Conservation (phyloP, 352 stramenopile species). For the Phytophthora idaei region DNA sequence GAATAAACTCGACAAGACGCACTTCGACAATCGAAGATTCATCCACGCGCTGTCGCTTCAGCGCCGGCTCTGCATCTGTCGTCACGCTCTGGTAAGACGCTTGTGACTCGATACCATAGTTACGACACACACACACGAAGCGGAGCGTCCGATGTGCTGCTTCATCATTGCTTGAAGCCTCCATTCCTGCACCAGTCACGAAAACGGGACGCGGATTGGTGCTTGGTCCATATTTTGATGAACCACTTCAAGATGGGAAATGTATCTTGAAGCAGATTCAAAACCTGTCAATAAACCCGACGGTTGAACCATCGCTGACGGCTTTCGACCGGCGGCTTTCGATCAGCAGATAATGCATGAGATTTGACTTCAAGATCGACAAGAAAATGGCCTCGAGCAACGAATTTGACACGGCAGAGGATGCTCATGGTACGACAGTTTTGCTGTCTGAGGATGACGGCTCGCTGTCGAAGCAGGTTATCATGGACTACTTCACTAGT, state of each 20-base stretch:
- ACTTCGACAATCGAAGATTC: constrained; percentile 35
- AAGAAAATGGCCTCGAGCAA: constrained; percentile 10
- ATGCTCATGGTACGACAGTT: constrained; percentile 24
- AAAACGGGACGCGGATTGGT: constrained; percentile 26
- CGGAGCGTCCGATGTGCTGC: constrained; percentile 25
- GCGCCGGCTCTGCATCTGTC: constrained; percentile 1
- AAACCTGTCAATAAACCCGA: constrained; percentile 5
- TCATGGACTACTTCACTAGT: constrained; percentile 36
- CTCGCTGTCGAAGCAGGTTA: constrained; percentile 39
- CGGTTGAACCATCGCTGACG: constrained; percentile 28
- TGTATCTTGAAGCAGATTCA: constrained; percentile 30
- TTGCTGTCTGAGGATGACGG: constrained; percentile 23
- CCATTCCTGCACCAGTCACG: constrained; percentile 24
- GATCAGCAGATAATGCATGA: not conserved
- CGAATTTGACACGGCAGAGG: constrained; percentile 9
- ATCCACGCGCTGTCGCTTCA: constrained; percentile 28
- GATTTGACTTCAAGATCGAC: not conserved
- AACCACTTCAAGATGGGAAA: constrained; percentile 29
- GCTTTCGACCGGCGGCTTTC: constrained; percentile 15
- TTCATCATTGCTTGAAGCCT: constrained; percentile 1
- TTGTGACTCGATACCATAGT: not conserved
- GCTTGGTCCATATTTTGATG: constrained; percentile 11
- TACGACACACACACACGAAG: constrained; percentile 18
- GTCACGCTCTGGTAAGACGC: not conserved
- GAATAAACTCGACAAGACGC: constrained; percentile 63